Conservation (phyloP, 768 basidiomycete species). For the Xanthoconium stramineum region DNA sequence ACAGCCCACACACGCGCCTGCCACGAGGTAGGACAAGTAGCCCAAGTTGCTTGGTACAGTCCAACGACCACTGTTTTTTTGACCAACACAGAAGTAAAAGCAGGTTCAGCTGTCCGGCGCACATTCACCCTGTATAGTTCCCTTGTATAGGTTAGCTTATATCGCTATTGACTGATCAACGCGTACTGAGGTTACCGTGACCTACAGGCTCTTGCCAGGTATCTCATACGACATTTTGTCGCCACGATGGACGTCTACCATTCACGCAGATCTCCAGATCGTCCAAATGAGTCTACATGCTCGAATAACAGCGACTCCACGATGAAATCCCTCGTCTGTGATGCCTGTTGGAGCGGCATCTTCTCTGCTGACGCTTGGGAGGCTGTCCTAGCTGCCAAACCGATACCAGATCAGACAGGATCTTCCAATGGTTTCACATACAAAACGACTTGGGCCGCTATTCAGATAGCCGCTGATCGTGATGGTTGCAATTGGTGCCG, state of each 20-base stretch:
- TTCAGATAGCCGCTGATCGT: not conserved
- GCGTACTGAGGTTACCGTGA: not conserved
- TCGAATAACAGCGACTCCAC: not conserved
- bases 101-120: not conserved
- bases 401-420: not conserved
- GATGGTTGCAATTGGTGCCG: not conserved
- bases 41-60: too few species aligned
- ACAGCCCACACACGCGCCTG: too few species aligned
- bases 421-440: not conserved
- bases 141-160: too few species aligned
- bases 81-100: not conserved
- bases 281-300: not conserved
- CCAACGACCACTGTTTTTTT: not conserved
- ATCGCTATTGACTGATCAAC: not conserved
- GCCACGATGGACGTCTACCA: not conserved
- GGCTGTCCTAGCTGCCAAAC: not conserved
- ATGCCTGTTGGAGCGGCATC: not conserved
- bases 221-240: not conserved
- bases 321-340: not conserved
- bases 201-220: not conserved
- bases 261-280: not conserved
- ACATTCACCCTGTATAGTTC: not conserved
- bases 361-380: not conserved
- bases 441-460: not conserved
- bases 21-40: too few species aligned